A percentile compares a stretch with the other conserved stretches of the same genome.
Conservation (phyloP, 2,329 filamentous ascomycete species). For the Fusarium gaditjirri region DNA sequence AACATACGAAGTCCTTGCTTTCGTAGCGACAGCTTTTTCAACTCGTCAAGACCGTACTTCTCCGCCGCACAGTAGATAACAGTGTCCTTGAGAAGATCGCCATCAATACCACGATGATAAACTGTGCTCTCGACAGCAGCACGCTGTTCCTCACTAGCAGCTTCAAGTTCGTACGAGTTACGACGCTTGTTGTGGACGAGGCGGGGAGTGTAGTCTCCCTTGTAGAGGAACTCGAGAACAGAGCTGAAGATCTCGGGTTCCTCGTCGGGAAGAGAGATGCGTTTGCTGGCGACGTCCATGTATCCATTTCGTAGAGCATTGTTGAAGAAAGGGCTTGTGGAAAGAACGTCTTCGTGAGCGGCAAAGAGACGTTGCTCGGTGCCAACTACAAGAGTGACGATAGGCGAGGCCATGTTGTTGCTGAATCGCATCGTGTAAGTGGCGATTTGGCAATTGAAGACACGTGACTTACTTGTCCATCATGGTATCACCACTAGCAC, state of each 20-base stretch:
- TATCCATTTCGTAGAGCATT: constrained; percentile 50
- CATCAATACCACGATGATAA: constrained; percentile 71
- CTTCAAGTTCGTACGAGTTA: constrained; percentile 85
- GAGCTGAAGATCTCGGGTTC: constrained; percentile 92
- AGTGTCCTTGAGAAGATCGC: constrained; percentile 84
- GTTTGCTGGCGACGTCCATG: constrained; percentile 62
- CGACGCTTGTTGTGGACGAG: constrained; percentile 83
- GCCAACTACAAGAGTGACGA: constrained; percentile 85
- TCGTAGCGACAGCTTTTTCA: constrained; percentile 84
- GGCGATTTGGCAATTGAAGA: background rate
- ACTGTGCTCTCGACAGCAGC: constrained; percentile 71
- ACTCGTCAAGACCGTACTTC: constrained; percentile 82
- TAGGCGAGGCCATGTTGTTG: constrained; percentile 71
- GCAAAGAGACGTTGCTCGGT: constrained; percentile 87
- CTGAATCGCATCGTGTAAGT: constrained; percentile 42
- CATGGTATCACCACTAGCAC: constrained; percentile 52
- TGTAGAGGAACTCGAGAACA: constrained; percentile 91
- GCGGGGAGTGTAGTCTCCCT: constrained; percentile 90
- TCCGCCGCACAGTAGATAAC: constrained; percentile 91
- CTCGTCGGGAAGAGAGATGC: constrained; percentile 84
- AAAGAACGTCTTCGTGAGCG: constrained; percentile 87
- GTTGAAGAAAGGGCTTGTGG: constrained; percentile 79
- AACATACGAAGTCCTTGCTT: constrained; percentile 85
- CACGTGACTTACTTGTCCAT: constrained; percentile 57
- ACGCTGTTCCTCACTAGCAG: constrained; percentile 58